These are phyloP conservation scores for Boletus tylopilopsis DNA, from an alignment of 768 basidiomycete genomes.

Conservation along the genomic window DNA sequence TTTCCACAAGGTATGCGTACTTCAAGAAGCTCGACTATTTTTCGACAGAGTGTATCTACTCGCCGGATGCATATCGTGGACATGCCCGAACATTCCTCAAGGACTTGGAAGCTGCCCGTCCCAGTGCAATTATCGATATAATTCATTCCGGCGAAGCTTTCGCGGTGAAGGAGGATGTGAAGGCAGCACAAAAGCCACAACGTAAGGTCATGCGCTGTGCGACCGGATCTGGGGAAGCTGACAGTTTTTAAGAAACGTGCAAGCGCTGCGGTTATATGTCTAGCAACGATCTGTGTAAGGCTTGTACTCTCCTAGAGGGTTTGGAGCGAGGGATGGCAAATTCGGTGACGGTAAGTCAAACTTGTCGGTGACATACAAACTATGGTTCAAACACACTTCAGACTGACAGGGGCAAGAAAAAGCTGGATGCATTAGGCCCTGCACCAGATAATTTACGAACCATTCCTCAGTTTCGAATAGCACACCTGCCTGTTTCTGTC, in stretches of 20 bases:
- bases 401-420: conserved; percentile 68
- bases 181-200: conserved; percentile 75
- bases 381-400: conserved; percentile 27
- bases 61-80: conserved; percentile 96
- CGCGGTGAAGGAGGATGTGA: conserved; percentile 81
- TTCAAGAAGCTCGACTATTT: conserved; percentile 99
- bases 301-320: conserved; percentile 87
- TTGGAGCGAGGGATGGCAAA: conserved; percentile 78
- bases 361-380: neutral
- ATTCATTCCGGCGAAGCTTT: conserved; percentile 96
- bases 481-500: conserved; percentile 39
- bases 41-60: conserved; percentile 99
- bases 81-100: conserved; percentile 94
- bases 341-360: conserved; percentile 53
- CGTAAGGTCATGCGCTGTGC: conserved; percentile 48
- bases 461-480: conserved; percentile 64
- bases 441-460: conserved; percentile 67
- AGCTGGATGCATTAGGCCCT: conserved; percentile 55
- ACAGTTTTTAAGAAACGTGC: conserved; percentile 66
- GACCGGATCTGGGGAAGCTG: neutral
- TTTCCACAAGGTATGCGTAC: conserved; percentile 81
- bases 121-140: conserved; percentile 95
- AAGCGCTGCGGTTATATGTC: conserved; percentile 93
- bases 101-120: conserved; percentile 89
- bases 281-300: conserved; percentile 95